Evolutionary conservation across 1,139 yeast genomes (phyloP).

Genomic region (Magnusiomyces suaveolens): DNA sequence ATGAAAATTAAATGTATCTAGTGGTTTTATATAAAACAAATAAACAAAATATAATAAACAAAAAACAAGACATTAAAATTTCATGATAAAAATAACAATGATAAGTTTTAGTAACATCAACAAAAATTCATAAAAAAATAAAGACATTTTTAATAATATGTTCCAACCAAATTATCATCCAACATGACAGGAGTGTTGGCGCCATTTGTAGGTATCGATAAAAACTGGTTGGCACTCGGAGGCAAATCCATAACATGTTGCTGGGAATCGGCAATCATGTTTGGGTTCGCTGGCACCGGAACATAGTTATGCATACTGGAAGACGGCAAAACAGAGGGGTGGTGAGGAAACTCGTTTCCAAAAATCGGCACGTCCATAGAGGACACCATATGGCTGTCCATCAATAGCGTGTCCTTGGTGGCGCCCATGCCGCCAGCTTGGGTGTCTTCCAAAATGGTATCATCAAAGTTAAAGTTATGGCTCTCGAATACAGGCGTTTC

Average conservation of each 20-base stretch:
- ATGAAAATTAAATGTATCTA: background rate
- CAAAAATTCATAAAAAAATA: background rate
- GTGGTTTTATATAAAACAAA: background rate
- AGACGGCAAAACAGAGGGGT: background rate
- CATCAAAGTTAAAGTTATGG: background rate
- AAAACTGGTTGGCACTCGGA: background rate
- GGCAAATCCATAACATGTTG: background rate
- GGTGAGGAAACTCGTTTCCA: background rate
- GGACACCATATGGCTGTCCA: background rate
- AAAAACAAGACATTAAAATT: background rate
- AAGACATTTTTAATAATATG: background rate
- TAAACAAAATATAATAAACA: no score
- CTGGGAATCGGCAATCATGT: background rate
- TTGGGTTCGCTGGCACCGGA: background rate
- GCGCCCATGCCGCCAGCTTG: background rate
- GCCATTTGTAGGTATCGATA: background rate
- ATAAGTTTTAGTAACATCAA: background rate
- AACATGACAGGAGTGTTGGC: background rate
- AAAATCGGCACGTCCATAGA: background rate
- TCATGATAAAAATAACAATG: background rate
- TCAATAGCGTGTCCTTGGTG: background rate
- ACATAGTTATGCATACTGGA: background rate
- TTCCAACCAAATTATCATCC: background rate
- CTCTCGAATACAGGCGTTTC: background rate
- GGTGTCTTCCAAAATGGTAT: background rate